Evolutionary conservation across 192 early-diverging fungal genomes (phyloP), one percentile per base, ranked within the genome.

Genomic region (Thamnidium elegans): DNA sequence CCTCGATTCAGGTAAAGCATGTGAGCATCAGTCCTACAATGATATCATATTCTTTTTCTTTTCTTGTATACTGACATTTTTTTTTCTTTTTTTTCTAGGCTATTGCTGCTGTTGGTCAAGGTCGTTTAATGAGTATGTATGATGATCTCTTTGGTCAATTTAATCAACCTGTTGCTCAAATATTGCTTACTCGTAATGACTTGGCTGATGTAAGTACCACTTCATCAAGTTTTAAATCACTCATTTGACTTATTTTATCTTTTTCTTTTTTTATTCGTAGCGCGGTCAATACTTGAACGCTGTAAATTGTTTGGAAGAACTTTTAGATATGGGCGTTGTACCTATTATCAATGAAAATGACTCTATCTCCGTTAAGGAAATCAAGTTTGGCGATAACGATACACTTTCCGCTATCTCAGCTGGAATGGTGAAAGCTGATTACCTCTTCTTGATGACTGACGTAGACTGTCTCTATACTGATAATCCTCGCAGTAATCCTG

Each of bases 311-410:
- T 86, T 99, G 46, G 78, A 86, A 58, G 93, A 94, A 63, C 85
- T 98, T 48, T 80, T 99, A 43, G 81, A 84, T 55, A 91, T 98
- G 86, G 81, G 84, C 47, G 91, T 94, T 5, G 90, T 99, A 15
- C 97, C 95, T 23, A 96, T 99, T 67, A 94, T 99, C 36, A 99
- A 99, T 68, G 97, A 99, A 75, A 99, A 99, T 81, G 97, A 99
- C 74, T 91, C 95, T 0, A 92, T 99, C 51, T 92, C 87, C 54
- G 79, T 85, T 46, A 84, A 90, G 55, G 94, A 95, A 85, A 94
- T 98, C 74, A 81, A 94, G 7, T 99, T 98, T 71, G 97, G 97
- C 63, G 97, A 99, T 76, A 99, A 99, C 79, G 97, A 99, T 78
- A 96, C 97, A 36, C 83, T 99, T 17, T 94, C 92, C 30, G 97